Evolutionary conservation across 148 eudicot species (phyloP), one percentile per base, ranked within the genome.

Genomic region (Suaeda aralocaspica): DNA sequence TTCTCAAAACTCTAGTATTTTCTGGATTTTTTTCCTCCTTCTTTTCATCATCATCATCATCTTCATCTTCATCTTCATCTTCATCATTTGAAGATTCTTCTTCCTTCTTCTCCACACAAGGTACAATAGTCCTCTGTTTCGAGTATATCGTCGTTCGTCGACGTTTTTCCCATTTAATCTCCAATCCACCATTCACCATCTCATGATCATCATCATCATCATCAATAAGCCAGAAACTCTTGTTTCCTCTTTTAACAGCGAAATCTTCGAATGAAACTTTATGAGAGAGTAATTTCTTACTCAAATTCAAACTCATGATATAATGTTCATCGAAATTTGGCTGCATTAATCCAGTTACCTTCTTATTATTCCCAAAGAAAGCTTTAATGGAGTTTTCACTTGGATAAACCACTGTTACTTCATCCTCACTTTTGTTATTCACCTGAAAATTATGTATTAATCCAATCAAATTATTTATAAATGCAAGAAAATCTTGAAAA

Each of bases 241-340:
- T 69, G 72, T 51, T 80, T 49, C 81, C 85, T 87, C 77, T 77
- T 77, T 73, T 76, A 50, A 76, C 74, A 2, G 77, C 72, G 64
- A 81, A 91, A 41, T 85, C 90, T 26, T 82, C 86, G 25, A 76
- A 73, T 2, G 89, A 74, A 44, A 93, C 77, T 64, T 80, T 73
- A 53, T 81, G 71, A 50, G 69, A 24, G 49, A 93, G 88, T 73
- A 89, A 77, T 50, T 80, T 82, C 12, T 66, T 80, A 8, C 91
- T 86, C 53, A 84, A 70, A 29, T 78, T 74, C 24, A 77, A 60
- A 12, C 77, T 82, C 96, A 93, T 79, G 19, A 74, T 85, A 46
- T 72, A 85, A 33, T 75, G 81, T 72, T 83, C 83, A 72, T 91
- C 96, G 67, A 93, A 67, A 66, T 73, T 74, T 22, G 98, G 98